Evolutionary conservation across 495 filamentous ascomycete species (phyloP).

Genomic region (Neurospora pannonica): DNA sequence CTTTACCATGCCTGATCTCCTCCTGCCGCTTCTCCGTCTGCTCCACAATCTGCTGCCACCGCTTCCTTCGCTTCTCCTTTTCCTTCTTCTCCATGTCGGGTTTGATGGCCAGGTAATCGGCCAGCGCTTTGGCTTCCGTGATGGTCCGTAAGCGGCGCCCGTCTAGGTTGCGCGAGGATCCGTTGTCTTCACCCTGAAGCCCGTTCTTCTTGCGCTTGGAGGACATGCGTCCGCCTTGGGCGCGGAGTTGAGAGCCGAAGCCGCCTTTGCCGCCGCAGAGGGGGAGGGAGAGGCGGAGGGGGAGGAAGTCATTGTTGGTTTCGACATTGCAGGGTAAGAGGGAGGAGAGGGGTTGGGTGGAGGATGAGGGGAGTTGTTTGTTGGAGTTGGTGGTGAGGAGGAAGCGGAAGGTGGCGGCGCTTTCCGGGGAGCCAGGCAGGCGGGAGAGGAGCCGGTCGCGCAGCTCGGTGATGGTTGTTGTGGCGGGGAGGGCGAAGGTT

Average conservation of each 20-base stretch:
- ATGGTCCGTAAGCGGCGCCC: conserved; percentile 84
- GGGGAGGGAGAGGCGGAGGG: conserved; percentile 65
- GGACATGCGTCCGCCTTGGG: conserved; percentile 95
- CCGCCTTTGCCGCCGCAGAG: conserved; percentile 91
- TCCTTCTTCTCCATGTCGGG: conserved; percentile 94
- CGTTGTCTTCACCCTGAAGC: conserved; percentile 65
- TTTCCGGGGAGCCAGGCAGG: conserved; percentile 41
- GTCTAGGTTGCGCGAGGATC: conserved; percentile 85
- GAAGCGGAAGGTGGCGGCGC: conserved; percentile 37
- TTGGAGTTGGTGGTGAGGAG: conserved; percentile 77
- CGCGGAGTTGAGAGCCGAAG: conserved; percentile 93
- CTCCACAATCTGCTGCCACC: conserved; percentile 81
- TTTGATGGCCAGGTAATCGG: conserved; percentile 90
- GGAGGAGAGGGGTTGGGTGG: conserved; percentile 39
- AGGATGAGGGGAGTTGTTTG: conserved; percentile 48
- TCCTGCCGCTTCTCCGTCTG: conserved; percentile 71
- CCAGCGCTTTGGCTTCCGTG: conserved; percentile 86
- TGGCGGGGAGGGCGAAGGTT: conserved; percentile 55
- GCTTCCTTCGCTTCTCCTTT: conserved; percentile 66
- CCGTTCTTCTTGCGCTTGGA: conserved; percentile 72
- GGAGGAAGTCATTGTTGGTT: conserved; percentile 52
- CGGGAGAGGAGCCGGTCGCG: conserved; percentile 50
- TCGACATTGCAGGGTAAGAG: conserved; percentile 33
- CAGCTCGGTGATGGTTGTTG: conserved; percentile 58
- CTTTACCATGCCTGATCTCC: conserved; percentile 57